These are phyloP conservation scores for Prunus salicina DNA, from an alignment of 306 rosid genomes.

Conservation along the genomic window DNA sequence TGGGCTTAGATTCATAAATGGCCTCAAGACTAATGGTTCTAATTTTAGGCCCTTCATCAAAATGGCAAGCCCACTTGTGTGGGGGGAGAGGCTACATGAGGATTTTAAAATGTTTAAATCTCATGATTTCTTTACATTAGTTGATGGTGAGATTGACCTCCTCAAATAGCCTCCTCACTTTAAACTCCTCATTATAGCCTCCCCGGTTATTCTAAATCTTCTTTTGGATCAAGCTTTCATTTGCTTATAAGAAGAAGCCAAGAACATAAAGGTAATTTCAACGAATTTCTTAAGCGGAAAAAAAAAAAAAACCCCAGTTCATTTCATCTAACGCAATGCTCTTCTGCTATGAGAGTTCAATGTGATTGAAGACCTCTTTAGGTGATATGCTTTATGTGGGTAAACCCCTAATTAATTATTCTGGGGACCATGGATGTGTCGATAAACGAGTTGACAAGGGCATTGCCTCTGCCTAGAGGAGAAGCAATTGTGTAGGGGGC, in stretches of 20 bases:
- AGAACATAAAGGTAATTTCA: not conserved
- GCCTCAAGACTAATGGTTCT: not conserved
- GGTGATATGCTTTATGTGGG: not conserved
- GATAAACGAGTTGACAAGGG: not conserved
- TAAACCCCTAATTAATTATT: not conserved
- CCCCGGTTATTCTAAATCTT: slow-evolving; percentile 39
- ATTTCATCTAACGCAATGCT: not conserved
- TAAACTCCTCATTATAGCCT: no score
- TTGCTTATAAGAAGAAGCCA: no score
- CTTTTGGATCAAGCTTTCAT: slow-evolving; percentile 40
- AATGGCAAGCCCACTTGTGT: slow-evolving; percentile 9
- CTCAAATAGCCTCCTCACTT: no score
- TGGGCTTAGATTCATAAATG: not conserved
- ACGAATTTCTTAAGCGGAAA: not conserved
- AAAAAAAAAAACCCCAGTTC: not conserved
- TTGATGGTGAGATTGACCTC: no score
- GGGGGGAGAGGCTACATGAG: not conserved
- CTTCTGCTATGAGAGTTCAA: not conserved
- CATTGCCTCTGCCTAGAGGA: slow-evolving; percentile 2
- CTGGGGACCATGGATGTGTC: not conserved
- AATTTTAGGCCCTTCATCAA: not conserved
- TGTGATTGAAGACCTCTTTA: not conserved
- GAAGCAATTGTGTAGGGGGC: slow-evolving; percentile 9
- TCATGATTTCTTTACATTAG: no score
- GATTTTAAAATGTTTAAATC: no score